Base-by-base conservation (phyloP, 306 rosid species). In the Quercus engelmannii region DNA sequence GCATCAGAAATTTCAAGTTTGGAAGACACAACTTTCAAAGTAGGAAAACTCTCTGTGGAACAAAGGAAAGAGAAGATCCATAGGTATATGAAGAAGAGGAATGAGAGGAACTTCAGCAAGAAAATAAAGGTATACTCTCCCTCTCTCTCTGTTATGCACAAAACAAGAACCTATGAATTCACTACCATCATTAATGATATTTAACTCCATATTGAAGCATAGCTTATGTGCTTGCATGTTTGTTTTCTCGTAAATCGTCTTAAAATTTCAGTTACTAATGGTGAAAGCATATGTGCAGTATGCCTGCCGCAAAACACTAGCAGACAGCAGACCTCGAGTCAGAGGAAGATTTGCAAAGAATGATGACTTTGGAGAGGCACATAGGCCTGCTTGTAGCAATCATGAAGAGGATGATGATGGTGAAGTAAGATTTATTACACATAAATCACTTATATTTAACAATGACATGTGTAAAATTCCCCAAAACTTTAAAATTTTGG, bases 271-370 rank as follows among this genome's bases (percentile, higher is more conserved):
- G n/a, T 76, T 28, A 46, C 83, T 85, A 54, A 88, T 26, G 38
- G n/a, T 46, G 19, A 55, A 81, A 55, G 23, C 55, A 35, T 71
- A 80, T 30, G 12, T 82, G 89, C 94, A 95, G 98, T 95, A 95
- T 80, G 99, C 99, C 17, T 95, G 99, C 82, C 90, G 99, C 13
- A 95, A 95, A 89, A 95, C 98, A 20, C 85, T 95, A 41, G 99
- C 98, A 0, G 99, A 95, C 77, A 95, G 99, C 84, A 69, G 99
- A 15, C 99, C 99, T 7, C 91, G 99, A 75, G 99, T 95, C 1
- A 85, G 99, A 86, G 99, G 99, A 85, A 86, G 99, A 80, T 95
- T 95, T 77, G 99, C 99, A 0, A 95, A 95, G 87, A 95, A 93
- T 78, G 98, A 95, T 83, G 98, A 95, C 51, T 93, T 89, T 72